These are phyloP conservation scores for Trametes meyenii DNA, from an alignment of 768 basidiomycete species.

Conservation along the genomic window DNA sequence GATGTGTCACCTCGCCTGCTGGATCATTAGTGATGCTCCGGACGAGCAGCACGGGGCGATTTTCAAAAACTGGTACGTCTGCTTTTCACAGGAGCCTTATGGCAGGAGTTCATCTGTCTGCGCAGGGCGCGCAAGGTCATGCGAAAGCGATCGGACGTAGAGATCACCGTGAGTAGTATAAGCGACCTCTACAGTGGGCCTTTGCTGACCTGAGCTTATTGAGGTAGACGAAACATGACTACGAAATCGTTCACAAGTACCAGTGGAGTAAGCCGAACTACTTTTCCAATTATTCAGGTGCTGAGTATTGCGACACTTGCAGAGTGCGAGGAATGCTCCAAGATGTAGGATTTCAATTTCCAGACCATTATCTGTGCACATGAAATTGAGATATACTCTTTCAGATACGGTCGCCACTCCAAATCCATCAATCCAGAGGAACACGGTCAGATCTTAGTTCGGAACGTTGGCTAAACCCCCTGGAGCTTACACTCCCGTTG, in stretches of 20 bases:
- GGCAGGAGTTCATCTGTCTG: neutral
- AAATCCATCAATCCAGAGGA: slow-evolving; percentile 71
- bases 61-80: slow-evolving; percentile 66
- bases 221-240: slow-evolving; percentile 66
- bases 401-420: slow-evolving; percentile 68
- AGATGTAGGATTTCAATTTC: slow-evolving; percentile 48
- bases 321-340: slow-evolving; percentile 68
- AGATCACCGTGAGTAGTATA: slow-evolving; percentile 57
- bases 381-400: neutral
- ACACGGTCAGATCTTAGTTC: slow-evolving; percentile 50
- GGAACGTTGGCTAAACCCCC: neutral
- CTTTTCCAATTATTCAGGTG: slow-evolving; percentile 11
- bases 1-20: slow-evolving; percentile 90
- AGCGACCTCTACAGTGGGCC: neutral
- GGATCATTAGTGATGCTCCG: slow-evolving; percentile 74
- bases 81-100: neutral
- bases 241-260: slow-evolving; percentile 73
- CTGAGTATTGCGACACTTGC: neutral
- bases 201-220: neutral
- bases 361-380: neutral
- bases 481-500: neutral
- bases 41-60: slow-evolving; percentile 73
- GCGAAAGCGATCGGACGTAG: slow-evolving; percentile 65
- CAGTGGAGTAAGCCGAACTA: slow-evolving; percentile 62
- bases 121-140: slow-evolving; percentile 76